Evolutionary conservation across 2,329 filamentous ascomycete species (phyloP), one percentile per base, ranked within the genome.

Genomic region (Dactylella cylindrospora): DNA sequence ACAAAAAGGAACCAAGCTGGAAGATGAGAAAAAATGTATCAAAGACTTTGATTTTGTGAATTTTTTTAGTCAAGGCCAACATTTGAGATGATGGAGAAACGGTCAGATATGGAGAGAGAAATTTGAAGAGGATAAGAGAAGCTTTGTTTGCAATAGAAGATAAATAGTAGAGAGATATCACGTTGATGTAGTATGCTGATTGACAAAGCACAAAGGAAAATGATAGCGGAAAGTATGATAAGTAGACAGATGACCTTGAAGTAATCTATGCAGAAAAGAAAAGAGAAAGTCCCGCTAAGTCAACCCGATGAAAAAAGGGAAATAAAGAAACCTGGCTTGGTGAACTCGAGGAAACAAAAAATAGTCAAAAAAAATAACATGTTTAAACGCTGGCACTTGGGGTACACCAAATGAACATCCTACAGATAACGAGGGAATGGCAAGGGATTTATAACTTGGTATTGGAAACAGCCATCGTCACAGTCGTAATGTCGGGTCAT

Each of bases 261-360:
- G 45, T 22, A 60, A 43, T 62, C 44, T 54, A 62, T 62, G 38
- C 43, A 44, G 29, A 41, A 17, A 28, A 13, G 25, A 45, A 32
- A 41, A 47, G 23, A 29, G 23, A 25, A 39, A 5, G 26, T 40
- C 50, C 26, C 40, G 33, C 17, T 35, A 41, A 47, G 41, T 32
- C 41, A 12, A 32, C 51, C 39, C 35, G 33, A 55, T 40, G 25
- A 33, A 29, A 55, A 55, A 47, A 23, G 17, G 40, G 17, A 17
- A 31, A 26, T 12, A 10, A 57, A 32, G 22, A 13, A 40, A 43
- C n/a, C n/a, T n/a, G n/a, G n/a, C n/a, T n/a, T n/a, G n/a, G n/a
- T n/a, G n/a, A n/a, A n/a, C n/a, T n/a, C n/a, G n/a, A n/a, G n/a
- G 22, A 10, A 23, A 62, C 31, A 39, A 39, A 46, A 22, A 43